Evolutionary conservation across 768 basidiomycete species (phyloP).

Genomic region (Panus rudis): DNA sequence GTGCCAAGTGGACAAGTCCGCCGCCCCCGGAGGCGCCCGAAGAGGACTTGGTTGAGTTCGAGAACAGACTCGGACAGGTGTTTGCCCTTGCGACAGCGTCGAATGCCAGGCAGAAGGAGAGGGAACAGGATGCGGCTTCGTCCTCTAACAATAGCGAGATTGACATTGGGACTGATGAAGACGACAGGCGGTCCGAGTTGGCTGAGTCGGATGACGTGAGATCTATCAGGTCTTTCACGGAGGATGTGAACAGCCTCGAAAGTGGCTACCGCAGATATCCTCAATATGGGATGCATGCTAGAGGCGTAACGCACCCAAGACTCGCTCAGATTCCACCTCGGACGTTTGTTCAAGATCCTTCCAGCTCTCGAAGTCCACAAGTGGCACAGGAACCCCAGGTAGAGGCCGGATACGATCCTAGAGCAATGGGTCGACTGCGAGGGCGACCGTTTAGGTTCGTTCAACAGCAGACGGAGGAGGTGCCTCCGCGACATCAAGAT

Average conservation of each 20-base stretch:
- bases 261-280: no score
- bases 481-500: slow-evolving; percentile 8
- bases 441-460: slow-evolving; percentile 15
- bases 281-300: background rate
- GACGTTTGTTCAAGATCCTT: slow-evolving; percentile 11
- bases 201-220: slow-evolving; percentile 62
- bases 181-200: slow-evolving; percentile 47
- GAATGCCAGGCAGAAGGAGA: slow-evolving; percentile 50
- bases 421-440: slow-evolving; percentile 15
- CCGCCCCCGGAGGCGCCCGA: slow-evolving; percentile 72
- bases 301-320: background rate
- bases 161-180: slow-evolving; percentile 56
- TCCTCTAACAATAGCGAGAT: slow-evolving; percentile 60
- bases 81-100: slow-evolving; percentile 65
- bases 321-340: slow-evolving; percentile 4
- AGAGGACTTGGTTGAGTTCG: slow-evolving; percentile 59
- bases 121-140: slow-evolving; percentile 38
- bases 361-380: slow-evolving; percentile 7
- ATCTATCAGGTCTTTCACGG: slow-evolving; percentile 62
- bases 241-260: no score
- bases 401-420: slow-evolving; percentile 13
- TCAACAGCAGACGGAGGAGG: slow-evolving; percentile 11
- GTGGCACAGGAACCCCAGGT: slow-evolving; percentile 10
- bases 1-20: slow-evolving; percentile 80
- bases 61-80: slow-evolving; percentile 57